Evolutionary conservation across 768 basidiomycete genomes (phyloP).

Genomic region (Mycena sanguinolenta): DNA sequence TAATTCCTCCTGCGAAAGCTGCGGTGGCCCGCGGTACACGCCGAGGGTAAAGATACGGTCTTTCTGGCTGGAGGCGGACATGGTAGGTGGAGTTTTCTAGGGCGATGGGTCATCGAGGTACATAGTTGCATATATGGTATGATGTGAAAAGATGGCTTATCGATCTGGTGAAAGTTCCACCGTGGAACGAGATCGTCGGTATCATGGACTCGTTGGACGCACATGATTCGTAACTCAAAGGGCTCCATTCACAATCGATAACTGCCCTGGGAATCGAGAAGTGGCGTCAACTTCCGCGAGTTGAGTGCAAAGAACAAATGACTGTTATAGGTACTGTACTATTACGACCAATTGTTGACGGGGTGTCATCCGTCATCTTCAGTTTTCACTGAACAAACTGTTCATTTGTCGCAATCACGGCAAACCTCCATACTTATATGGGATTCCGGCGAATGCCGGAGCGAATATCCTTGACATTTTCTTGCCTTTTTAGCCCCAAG

Average conservation of each 20-base stretch:
- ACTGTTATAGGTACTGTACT: no score
- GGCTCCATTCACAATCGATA: not conserved
- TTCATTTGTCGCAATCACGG: no score
- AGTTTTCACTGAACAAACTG: no score
- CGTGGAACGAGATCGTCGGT: not conserved
- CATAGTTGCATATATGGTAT: not conserved
- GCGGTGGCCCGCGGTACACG: slow-evolving; percentile 1
- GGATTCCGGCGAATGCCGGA: no score
- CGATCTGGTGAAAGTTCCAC: not conserved
- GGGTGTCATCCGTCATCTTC: no score
- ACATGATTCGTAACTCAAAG: not conserved
- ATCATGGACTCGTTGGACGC: not conserved
- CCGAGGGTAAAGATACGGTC: slow-evolving; percentile 1
- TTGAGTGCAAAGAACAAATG: no score
- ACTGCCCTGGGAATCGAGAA: not conserved
- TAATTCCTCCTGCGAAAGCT: not conserved
- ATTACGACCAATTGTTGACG: no score
- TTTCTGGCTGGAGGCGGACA: not conserved
- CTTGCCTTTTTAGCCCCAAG: no score
- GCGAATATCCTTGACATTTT: no score
- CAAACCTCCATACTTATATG: no score
- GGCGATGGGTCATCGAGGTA: not conserved
- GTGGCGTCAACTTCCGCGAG: no score
- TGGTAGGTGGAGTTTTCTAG: not conserved
- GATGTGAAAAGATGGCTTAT: not conserved